Conservation (phyloP, 2,329 filamentous ascomycete genomes). For the Sphaerostilbella broomeana region DNA sequence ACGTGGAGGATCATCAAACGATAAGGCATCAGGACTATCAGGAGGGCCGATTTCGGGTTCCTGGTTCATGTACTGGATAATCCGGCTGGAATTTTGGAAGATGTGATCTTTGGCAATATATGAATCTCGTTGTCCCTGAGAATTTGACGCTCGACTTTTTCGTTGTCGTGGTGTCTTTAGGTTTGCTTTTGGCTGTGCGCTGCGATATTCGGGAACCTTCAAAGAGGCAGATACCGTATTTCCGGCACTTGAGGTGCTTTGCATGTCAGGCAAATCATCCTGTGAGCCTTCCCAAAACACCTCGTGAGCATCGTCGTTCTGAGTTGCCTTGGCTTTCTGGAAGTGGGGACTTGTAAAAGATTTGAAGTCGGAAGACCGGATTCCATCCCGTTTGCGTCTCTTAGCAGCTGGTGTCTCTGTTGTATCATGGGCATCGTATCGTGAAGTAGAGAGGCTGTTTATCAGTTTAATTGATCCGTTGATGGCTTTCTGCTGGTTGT, state of each 20-base stretch:
- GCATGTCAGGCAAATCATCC: conserved; percentile 10
- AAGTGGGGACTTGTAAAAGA: conserved; percentile 7
- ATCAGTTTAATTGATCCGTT: conserved; percentile 18
- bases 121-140: not conserved
- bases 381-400: conserved; percentile 16
- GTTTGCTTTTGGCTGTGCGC: conserved; percentile 6
- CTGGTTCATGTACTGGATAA: not conserved
- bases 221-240: not conserved
- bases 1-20: conserved; percentile 14
- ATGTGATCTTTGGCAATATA: not conserved
- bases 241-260: conserved; percentile 13
- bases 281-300: not conserved
- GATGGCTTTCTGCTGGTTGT: conserved; percentile 19
- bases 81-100: not conserved
- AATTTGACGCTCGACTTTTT: conserved; percentile 8
- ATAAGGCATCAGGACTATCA: conserved; percentile 23
- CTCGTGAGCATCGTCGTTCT: conserved; percentile 1
- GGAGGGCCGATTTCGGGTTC: not conserved
- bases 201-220: conserved; percentile 18
- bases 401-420: conserved; percentile 18
- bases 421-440: not conserved
- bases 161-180: not conserved
- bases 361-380: not conserved
- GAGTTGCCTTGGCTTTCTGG: not conserved
- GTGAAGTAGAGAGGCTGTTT: conserved; percentile 17